A percentile compares a stretch with the other conserved stretches of the same genome.
These are phyloP conservation scores for Penicillium herquei DNA, from an alignment of 495 filamentous ascomycete genomes.

Conservation along the genomic window DNA sequence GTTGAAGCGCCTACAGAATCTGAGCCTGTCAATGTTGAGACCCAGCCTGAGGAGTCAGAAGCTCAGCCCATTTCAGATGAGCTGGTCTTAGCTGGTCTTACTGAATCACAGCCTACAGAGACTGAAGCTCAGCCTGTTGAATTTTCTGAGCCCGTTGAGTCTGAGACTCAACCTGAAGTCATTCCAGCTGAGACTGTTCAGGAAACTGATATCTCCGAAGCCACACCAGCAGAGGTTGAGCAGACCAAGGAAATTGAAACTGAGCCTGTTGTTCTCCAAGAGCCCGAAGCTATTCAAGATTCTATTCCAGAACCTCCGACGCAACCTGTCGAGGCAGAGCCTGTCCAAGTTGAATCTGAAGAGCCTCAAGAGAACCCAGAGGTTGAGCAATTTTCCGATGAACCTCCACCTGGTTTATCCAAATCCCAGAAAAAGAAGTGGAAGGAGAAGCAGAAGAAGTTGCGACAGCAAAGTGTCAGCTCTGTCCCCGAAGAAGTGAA, in stretches of 20 bases:
- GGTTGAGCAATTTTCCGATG: neutral
- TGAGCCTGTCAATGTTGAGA: neutral
- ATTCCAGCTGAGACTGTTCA: neutral
- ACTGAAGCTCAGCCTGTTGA: neutral
- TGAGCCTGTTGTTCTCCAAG: neutral
- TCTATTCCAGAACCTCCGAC: neutral
- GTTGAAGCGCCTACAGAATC: no score
- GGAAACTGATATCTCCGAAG: conserved; percentile 1
- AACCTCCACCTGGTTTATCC: neutral
- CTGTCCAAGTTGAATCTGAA: conserved; percentile 5
- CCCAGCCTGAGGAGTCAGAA: conserved; percentile 1
- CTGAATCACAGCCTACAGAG: neutral
- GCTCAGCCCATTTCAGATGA: no score
- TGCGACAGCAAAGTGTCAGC: conserved; percentile 9
- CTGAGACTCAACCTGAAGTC: neutral
- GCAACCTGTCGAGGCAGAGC: neutral
- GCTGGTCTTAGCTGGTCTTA: no score
- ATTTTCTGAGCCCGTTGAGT: neutral
- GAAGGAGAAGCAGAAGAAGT: conserved; percentile 19
- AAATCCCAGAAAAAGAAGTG: conserved; percentile 41
- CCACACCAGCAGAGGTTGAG: neutral
- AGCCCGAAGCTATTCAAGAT: neutral
- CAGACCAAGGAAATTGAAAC: neutral
- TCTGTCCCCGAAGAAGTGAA: conserved; percentile 5
- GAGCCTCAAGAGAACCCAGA: neutral